These are phyloP conservation scores for Phytophthora tubulina DNA, from an alignment of 352 stramenopile species.

Conservation along the genomic window DNA sequence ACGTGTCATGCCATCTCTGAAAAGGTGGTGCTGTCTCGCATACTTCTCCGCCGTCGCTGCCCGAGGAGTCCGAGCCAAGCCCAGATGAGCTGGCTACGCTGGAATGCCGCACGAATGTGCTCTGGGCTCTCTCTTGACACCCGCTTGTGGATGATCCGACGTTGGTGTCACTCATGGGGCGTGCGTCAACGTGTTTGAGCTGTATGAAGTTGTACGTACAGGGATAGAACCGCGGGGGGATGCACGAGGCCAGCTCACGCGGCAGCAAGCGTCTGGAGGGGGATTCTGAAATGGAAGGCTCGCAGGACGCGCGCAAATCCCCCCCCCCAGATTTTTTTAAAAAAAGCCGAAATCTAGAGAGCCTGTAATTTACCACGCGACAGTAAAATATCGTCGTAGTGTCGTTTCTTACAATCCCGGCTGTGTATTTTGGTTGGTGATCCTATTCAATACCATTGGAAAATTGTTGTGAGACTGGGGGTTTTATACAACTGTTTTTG, in stretches of 20 bases:
- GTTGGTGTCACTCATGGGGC: not conserved
- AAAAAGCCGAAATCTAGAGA: not conserved
- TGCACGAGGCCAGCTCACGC: no score
- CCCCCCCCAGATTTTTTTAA: no score
- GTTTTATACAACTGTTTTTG: no score
- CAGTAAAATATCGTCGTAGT: not conserved
- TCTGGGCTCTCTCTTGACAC: not conserved
- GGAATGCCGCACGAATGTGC: not conserved
- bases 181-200: no score
- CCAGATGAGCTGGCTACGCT: not conserved
- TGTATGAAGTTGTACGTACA: no score
- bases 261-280: no score
- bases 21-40: not conserved
- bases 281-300: no score
- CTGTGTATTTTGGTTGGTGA: not conserved
- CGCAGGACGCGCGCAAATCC: no score
- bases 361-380: no score
- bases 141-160: no score
- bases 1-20: constrained; percentile 2
- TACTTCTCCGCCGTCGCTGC: not conserved
- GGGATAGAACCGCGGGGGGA: no score
- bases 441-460: not conserved
- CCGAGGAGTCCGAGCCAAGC: constrained; percentile 1
- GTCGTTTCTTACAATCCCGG: not conserved
- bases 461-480: not conserved